phyloP scores from a whole-genome alignment of 345 rosid genomes.

The Tarenaya hassleriana region DNA sequence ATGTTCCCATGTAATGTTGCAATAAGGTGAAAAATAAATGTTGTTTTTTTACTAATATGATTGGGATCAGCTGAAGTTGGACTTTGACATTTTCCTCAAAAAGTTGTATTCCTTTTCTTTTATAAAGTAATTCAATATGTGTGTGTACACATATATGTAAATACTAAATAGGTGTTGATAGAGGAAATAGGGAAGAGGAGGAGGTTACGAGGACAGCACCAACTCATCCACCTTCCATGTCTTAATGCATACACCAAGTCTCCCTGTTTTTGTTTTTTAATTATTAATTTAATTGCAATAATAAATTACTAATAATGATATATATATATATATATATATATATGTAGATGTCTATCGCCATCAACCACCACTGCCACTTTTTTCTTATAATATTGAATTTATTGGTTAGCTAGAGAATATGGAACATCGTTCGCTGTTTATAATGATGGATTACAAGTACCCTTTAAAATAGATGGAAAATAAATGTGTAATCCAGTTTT shows the following conservation, averaged over 20 bases:
- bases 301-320: too few species aligned
- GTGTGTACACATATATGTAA: neutral
- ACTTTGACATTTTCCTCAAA: slow-evolving; percentile 1
- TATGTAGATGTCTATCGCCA: too few species aligned
- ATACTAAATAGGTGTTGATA: neutral
- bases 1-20: too few species aligned
- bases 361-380: too few species aligned
- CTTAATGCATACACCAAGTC: neutral
- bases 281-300: too few species aligned
- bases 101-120: slow-evolving; percentile 3
- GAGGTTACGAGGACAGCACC: slow-evolving; percentile 15
- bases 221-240: slow-evolving; percentile 9
- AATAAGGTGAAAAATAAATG: neutral
- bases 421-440: too few species aligned
- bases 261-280: neutral
- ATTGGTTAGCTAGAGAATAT: neutral
- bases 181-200: neutral
- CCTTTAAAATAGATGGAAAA: too few species aligned
- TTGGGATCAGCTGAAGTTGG: too few species aligned
- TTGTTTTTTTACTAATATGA: neutral
- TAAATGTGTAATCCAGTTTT: too few species aligned
- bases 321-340: too few species aligned
- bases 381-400: neutral
- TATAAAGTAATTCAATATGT: neutral
- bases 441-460: too few species aligned